Evolutionary conservation across 495 filamentous ascomycete genomes (phyloP).

Genomic region (Aspergillus haitiensis): DNA sequence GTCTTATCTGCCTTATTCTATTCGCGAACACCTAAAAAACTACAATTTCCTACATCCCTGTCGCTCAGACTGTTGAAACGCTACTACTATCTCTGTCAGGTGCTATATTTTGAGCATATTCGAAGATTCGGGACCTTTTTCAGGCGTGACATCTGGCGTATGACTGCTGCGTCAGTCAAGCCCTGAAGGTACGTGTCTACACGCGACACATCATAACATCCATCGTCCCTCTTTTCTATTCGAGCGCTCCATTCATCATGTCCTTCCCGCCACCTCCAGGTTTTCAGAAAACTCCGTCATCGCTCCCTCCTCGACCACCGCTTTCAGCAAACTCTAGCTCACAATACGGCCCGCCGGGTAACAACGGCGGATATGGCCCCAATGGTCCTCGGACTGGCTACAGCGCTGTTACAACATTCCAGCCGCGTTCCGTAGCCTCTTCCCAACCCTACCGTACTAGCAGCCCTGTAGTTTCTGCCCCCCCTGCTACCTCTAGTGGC

Average conservation of each 20-base stretch:
- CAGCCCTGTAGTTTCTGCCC: conserved; percentile 45
- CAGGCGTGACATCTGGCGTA: conserved; percentile 42
- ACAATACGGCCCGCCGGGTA: conserved; percentile 43
- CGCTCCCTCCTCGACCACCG: conserved; percentile 82
- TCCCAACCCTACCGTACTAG: conserved; percentile 44
- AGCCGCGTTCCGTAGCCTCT: conserved; percentile 63
- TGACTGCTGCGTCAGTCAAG: conserved; percentile 42
- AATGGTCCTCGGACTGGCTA: conserved; percentile 36
- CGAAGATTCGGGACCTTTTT: conserved; percentile 31
- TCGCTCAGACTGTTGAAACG: not conserved
- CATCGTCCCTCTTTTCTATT: conserved; percentile 33
- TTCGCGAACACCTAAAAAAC: too few relatives aligned
- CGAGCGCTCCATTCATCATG: conserved; percentile 81
- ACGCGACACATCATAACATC: conserved; percentile 34
- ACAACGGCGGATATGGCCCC: conserved; percentile 37
- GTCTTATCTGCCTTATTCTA: not conserved
- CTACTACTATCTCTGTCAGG: conserved; percentile 1
- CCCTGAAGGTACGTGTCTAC: conserved; percentile 63
- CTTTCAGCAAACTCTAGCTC: conserved; percentile 60
- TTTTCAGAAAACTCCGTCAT: conserved; percentile 66
- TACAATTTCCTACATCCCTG: not conserved
- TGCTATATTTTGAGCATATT: not conserved
- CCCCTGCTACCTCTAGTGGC: conserved; percentile 41
- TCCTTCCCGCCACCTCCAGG: conserved; percentile 92
- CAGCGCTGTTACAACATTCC: conserved; percentile 56